A percentile compares a stretch with the other conserved stretches of the same genome.
Conservation (phyloP, 1,139 yeast genomes). For the Geotrichum europaeum region DNA sequence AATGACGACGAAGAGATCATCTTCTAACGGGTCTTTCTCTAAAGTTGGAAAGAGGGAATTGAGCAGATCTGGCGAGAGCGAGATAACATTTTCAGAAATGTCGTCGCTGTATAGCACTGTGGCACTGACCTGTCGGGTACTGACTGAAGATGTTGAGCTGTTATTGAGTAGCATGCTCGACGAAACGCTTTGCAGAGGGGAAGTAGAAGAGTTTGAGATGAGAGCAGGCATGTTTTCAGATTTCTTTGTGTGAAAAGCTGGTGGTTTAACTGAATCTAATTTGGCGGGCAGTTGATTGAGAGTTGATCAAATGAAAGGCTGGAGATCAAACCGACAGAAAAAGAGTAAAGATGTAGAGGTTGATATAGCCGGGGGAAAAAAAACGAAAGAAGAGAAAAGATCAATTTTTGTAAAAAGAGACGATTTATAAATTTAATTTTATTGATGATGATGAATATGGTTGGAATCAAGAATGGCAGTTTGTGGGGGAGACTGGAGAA, state of each 20-base stretch:
- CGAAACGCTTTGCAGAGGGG: not conserved
- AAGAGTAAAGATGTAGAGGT: not conserved
- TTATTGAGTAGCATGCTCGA: not conserved
- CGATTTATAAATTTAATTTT: too few species aligned
- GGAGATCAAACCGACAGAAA: not conserved
- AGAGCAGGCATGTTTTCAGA: slow-evolving; percentile 10
- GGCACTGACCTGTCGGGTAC: not conserved
- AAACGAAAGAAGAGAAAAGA: not conserved
- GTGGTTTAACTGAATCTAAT: not conserved
- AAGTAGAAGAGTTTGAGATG: slow-evolving; percentile 4
- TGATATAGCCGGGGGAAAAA: not conserved
- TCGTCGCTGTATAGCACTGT: slow-evolving; percentile 4
- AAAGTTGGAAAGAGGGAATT: not conserved
- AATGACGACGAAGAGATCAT: not conserved
- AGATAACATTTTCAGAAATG: slow-evolving; percentile 3
- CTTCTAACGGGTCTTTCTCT: not conserved
- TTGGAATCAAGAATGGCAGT: too few species aligned
- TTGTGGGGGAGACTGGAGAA: too few species aligned
- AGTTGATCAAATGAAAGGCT: not conserved
- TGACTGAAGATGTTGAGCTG: not conserved
- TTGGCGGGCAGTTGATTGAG: not conserved
- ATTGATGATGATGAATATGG: too few species aligned
- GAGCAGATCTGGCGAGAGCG: slow-evolving; percentile 8
- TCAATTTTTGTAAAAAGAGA: too few species aligned
- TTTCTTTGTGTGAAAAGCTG: not conserved